phyloP scores from a whole-genome alignment of 78 protist genomes.

The Anaeramoeba flamelloides region DNA sequence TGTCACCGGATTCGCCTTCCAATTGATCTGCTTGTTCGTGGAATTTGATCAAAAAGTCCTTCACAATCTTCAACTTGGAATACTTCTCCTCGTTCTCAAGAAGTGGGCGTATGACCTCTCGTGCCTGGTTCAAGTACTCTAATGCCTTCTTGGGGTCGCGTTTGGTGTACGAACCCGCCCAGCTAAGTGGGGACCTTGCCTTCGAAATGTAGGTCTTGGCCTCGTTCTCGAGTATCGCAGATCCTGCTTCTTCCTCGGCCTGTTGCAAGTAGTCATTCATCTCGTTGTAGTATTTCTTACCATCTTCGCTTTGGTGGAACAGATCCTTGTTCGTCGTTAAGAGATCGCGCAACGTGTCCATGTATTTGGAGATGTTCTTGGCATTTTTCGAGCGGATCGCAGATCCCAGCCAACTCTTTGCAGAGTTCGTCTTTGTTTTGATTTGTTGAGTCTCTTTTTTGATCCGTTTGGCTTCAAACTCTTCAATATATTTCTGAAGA shows the following conservation, averaged over 20 bases:
- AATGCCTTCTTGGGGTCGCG: not conserved
- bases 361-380: not conserved
- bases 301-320: no score
- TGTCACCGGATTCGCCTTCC: no score
- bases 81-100: not conserved
- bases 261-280: no score
- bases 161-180: not conserved
- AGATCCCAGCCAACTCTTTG: not conserved
- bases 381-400: not conserved
- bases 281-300: no score
- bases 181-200: not conserved
- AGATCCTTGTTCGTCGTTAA: no score
- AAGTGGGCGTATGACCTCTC: not conserved
- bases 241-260: no score
- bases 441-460: no score
- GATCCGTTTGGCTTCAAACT: no score
- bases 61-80: not conserved
- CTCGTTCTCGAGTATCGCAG: no score
- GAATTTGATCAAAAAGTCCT: not conserved
- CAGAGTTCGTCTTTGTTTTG: no score
- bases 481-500: no score
- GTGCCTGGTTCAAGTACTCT: not conserved
- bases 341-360: no score
- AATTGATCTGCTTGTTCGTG: not conserved
- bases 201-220: not conserved